Base-by-base conservation (phyloP, 306 rosid genomes). In the Vigna radiata region DNA sequence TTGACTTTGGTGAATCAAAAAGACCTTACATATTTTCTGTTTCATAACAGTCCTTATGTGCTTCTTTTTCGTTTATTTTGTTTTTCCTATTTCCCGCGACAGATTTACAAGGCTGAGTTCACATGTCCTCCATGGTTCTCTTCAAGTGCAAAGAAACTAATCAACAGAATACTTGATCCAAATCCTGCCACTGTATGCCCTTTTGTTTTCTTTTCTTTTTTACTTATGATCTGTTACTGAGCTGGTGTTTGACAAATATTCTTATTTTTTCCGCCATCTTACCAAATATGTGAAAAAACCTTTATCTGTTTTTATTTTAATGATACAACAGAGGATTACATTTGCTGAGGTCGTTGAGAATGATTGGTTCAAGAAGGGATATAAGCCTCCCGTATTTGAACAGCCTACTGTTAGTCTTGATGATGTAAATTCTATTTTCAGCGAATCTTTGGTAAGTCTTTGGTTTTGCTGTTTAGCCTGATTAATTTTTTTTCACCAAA, bases 351-450 rank as follows among this genome's bases (percentile, higher is more conserved):
- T 95, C 27, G 87, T 92, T 82, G 92, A 90, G 84, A 95, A 92
- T 81, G 97, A 92, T 58, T 95, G 98, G 98, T 95, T 95, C 82
- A 95, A 87, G 90, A 95, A 95, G 84, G 98, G 97, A 70, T 92
- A 95, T 83, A 88, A 77, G 71, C 87, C 96, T 54, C 98, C 97
- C 8, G 72, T 69, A 75, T 95, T 92, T 81, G 96, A 95, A 80
- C 93, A 88, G 83, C 85, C 83, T 7, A 87, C 86, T 87, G 88
- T 90, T 83, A 84, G 79, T 77, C 92, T 90, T 60, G 96, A 82
- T 76, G 95, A 95, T 71, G 79, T 95, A 68, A 83, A 95, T 77
- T 87, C 89, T 53, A 87, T 95, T 76, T 90, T 95, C 79, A 66
- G 80, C 75, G 93, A 85, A 76, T 72, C 90, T 33, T 69, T 17